Evolutionary conservation across 139 green algal species (phyloP), one percentile per base, ranked within the genome.

Genomic region (Picochlorum sp.): DNA sequence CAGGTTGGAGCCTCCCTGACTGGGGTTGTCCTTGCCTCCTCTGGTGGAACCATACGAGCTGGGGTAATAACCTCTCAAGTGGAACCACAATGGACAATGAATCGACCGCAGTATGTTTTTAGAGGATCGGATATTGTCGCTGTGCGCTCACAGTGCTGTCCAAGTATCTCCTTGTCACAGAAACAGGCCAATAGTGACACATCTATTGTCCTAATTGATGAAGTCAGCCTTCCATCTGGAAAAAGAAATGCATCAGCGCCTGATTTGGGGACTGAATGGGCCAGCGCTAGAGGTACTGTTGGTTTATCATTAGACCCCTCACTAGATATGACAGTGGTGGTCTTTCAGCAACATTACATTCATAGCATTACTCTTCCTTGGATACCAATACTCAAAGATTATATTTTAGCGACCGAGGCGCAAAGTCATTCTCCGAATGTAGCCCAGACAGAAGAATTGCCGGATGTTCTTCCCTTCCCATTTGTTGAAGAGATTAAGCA

Each of bases 401-500:
- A 47, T 47, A n/a, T 47, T 16, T 47, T n/a, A n/a, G n/a, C n/a
- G n/a, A n/a, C n/a, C n/a, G n/a, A n/a, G n/a, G n/a, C n/a, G n/a
- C n/a, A n/a, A n/a, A n/a, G n/a, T n/a, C 39, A 47, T 47, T 47
- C 18, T 16, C 18, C 22, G 39, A 6, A 47, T 47, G 39, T 26
- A 26, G 39, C 22, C 3, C 18, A 47, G 22, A 16, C 18, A 47
- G 22, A 47, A 47, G 12, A 18, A n/a, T 12, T 67, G 25, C 50
- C 50, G 25, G 49, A 63, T 33, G 52, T 30, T 50, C 37, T 67
- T 33, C 60, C 50, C n/a, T n/a, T 41, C 12, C 29, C 60, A 9
- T 39, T 8, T 18, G 16, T 59, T 31, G 60, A 63, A 24, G 29
- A 63, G 30, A 32, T 67, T 5, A 13, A 28, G 7, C 25, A 20